phyloP scores from a whole-genome alignment of 2,329 filamentous ascomycete species.

The Trichoderma atroviride region DNA sequence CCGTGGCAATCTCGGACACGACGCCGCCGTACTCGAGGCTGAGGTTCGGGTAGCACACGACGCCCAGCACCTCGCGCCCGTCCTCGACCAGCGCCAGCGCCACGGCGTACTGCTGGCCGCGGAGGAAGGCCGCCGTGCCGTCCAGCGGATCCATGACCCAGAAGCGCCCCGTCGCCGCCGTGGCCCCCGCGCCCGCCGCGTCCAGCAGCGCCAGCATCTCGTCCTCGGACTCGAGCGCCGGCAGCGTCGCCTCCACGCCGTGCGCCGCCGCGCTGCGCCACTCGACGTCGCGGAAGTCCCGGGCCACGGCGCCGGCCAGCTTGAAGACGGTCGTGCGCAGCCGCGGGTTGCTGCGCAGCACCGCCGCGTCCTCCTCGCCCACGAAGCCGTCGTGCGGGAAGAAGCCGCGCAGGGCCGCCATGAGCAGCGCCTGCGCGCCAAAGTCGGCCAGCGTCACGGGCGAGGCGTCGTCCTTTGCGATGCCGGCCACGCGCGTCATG shows the following conservation, averaged over 20 bases:
- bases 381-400: slow-evolving; percentile 62
- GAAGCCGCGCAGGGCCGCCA: slow-evolving; percentile 54
- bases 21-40: slow-evolving; percentile 44
- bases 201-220: slow-evolving; percentile 67
- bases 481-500: slow-evolving; percentile 47
- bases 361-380: slow-evolving; percentile 61
- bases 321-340: slow-evolving; percentile 59
- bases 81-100: slow-evolving; percentile 61
- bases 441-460: slow-evolving; percentile 68
- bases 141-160: slow-evolving; percentile 70
- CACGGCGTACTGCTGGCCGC: slow-evolving; percentile 64
- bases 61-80: slow-evolving; percentile 59
- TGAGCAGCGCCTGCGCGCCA: slow-evolving; percentile 64
- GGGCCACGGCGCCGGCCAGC: slow-evolving; percentile 46
- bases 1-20: slow-evolving; percentile 39
- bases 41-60: slow-evolving; percentile 64
- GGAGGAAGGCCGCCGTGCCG: slow-evolving; percentile 64
- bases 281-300: slow-evolving; percentile 26
- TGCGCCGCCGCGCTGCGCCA: slow-evolving; percentile 25
- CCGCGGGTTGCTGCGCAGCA: slow-evolving; percentile 50
- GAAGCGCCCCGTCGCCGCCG: slow-evolving; percentile 45
- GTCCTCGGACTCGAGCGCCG: slow-evolving; percentile 48
- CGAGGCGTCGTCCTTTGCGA: slow-evolving; percentile 60
- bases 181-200: slow-evolving; percentile 50
- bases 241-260: slow-evolving; percentile 34